These are phyloP conservation scores for Alternaria gaisen DNA, from an alignment of 2,329 filamentous ascomycete genomes.

Conservation along the genomic window DNA sequence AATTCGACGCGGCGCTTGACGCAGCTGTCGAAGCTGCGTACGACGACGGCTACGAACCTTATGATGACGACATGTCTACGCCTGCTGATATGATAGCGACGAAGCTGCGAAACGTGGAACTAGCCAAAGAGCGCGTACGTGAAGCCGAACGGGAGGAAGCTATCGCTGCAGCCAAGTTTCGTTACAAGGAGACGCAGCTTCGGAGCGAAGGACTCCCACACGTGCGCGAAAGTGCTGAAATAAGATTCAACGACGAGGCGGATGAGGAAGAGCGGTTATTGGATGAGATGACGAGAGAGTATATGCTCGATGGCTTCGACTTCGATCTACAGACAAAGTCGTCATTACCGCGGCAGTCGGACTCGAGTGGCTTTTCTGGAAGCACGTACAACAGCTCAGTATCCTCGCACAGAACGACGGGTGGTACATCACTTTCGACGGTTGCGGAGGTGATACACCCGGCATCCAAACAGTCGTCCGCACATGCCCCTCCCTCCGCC, in stretches of 20 bases:
- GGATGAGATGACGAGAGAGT: conserved; percentile 88
- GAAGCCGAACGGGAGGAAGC: conserved; percentile 76
- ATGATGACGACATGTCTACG: conserved; percentile 53
- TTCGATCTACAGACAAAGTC: conserved; percentile 75
- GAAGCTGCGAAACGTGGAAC: conserved; percentile 68
- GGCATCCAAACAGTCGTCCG: conserved; percentile 44
- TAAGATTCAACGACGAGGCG: conserved; percentile 50
- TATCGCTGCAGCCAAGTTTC: conserved; percentile 67
- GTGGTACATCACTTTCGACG: conserved; percentile 73
- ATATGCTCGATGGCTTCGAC: conserved; percentile 82
- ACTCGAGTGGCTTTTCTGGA: conserved; percentile 80
- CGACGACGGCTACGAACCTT: conserved; percentile 86
- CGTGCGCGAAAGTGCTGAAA: conserved; percentile 49
- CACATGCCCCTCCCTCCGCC: conserved; percentile 41
- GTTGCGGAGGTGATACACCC: conserved; percentile 70
- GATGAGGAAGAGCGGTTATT: conserved; percentile 65
- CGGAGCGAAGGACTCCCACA: conserved; percentile 58
- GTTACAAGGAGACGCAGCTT: conserved; percentile 59
- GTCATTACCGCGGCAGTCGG: conserved; percentile 77
- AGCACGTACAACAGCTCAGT: conserved; percentile 83
- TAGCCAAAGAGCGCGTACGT: conserved; percentile 78
- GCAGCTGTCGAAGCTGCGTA: conserved; percentile 97
- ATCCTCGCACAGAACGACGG: conserved; percentile 74
- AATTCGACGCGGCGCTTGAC: conserved; percentile 93
- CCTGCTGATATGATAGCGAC: conserved; percentile 46